Base-by-base conservation (phyloP, 1,284 basidiomycete species). In the Ceratobasidium sp. region DNA sequence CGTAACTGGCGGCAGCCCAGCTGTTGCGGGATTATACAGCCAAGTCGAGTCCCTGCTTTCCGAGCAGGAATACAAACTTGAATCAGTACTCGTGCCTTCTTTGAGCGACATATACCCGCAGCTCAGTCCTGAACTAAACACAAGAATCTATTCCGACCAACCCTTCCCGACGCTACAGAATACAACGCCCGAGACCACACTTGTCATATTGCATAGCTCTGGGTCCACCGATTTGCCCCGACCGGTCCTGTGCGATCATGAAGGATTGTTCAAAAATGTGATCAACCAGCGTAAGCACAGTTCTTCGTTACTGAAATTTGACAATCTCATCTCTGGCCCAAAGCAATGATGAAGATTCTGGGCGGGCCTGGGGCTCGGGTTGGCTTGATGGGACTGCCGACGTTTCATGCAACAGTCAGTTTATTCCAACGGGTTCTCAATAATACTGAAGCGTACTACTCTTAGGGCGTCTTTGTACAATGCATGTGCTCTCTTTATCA, bases 181-280 rank as follows among this genome's bases (percentile, higher is more conserved):
- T 4, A 39, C 49, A 4, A 24, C 5, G 19, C n/a, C 8, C 24
- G 49, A 54, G 2, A n/a, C 49, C 9, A 56, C 27, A 5, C 22
- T 68, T 27, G 8, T 3, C 29, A 68, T 68, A 8, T 19, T 68
- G 16, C 65, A 68, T 54, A 68, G 65, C 65, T 68, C 65, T 5
- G 65, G 65, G n/a, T 68, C 65, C 39, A 68, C 65, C 1, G 65
- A 51, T 19, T 34, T 68, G 29, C 65, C 65, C 7, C 48, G 65
- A 4, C 24, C 65, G 4, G 34, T 68, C 22, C 39, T 22, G 11
- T 2, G 11, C 3, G 31, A 56, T 29, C 65, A 53, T 11, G 31
- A 54, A 24, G 65, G 65, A 16, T 31, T 68, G 3, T 68, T 68
- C 51, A 68, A 68, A 31, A 68, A 68, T 31, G 48, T 68, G 9